Conservation (phyloP, 768 basidiomycete species). For the Dentipellis fragilis region DNA sequence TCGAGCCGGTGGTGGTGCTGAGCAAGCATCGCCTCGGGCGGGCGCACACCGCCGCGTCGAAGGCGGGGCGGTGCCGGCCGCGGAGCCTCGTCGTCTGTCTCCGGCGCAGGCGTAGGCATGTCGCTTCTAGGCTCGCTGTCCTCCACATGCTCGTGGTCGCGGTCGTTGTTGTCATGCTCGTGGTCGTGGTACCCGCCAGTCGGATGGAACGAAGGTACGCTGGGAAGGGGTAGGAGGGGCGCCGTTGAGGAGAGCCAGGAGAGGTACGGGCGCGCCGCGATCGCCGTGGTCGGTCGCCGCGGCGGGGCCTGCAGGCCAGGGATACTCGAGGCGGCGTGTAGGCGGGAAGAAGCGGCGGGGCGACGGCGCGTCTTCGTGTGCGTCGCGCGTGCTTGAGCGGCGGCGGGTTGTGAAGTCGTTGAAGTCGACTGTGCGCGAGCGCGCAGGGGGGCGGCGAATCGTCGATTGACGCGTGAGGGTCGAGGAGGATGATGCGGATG, state of each 20-base stretch:
- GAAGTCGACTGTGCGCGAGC: slow-evolving; percentile 53
- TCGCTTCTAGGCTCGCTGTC: background rate
- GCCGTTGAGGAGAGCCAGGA: background rate
- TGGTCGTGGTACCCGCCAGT: background rate
- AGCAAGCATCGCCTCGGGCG: slow-evolving; percentile 50
- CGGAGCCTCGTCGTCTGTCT: background rate
- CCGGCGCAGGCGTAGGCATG: background rate
- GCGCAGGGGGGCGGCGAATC: slow-evolving; percentile 42
- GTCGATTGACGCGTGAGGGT: slow-evolving; percentile 46
- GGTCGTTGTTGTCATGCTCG: background rate
- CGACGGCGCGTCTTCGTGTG: slow-evolving; percentile 2
- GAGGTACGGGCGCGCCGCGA: background rate
- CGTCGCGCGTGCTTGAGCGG: slow-evolving; percentile 36
- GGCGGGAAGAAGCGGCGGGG: slow-evolving; percentile 4
- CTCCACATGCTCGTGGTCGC: background rate
- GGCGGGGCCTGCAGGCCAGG: slow-evolving; percentile 5
- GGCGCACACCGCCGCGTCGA: slow-evolving; percentile 56
- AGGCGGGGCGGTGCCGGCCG: slow-evolving; percentile 33
- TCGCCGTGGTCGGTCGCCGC: background rate
- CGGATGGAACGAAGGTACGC: background rate
- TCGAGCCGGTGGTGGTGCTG: slow-evolving; percentile 17
- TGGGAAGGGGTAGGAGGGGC: background rate
- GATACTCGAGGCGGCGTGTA: slow-evolving; percentile 10
- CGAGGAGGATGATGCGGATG: slow-evolving; percentile 7
- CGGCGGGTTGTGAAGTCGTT: slow-evolving; percentile 63